phyloP scores from a whole-genome alignment of 208 protist species.

The Crithidia expoeki region DNA sequence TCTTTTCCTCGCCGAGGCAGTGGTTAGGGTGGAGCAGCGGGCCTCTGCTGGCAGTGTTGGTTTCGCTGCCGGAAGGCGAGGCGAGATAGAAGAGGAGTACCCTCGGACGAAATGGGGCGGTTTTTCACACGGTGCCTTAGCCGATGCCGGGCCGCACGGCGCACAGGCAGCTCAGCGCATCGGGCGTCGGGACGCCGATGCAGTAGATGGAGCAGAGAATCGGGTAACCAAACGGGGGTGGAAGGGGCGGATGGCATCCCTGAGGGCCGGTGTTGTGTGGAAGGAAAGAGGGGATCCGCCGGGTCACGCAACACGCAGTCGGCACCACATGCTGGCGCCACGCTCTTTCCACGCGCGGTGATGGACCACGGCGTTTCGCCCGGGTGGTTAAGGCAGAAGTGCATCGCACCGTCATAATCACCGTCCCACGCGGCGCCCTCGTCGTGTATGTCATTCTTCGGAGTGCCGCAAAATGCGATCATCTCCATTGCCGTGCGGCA shows the following conservation, averaged over 20 bases:
- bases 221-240: constrained; percentile 34
- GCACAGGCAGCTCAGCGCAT: not conserved
- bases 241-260: constrained; percentile 34
- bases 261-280: constrained; percentile 20
- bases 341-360: not conserved
- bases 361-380: constrained; percentile 12
- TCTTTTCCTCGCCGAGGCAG: constrained; percentile 38
- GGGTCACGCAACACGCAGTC: constrained; percentile 11
- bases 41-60: constrained; percentile 16
- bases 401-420: constrained; percentile 15
- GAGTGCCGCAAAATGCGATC: constrained; percentile 8
- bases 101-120: constrained; percentile 19
- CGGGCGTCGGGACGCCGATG: constrained; percentile 29
- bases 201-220: constrained; percentile 32
- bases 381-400: constrained; percentile 24
- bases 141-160: constrained; percentile 1
- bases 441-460: constrained; percentile 4
- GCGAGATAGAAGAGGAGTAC: constrained; percentile 26
- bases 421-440: constrained; percentile 27
- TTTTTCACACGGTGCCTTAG: constrained; percentile 22
- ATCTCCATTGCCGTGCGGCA: constrained; percentile 9
- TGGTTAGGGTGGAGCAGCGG: constrained; percentile 34
- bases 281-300: constrained; percentile 11
- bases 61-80: constrained; percentile 16
- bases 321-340: not conserved